Conservation (phyloP, 2,329 filamentous ascomycete genomes). For the Epichloe hybrida region DNA sequence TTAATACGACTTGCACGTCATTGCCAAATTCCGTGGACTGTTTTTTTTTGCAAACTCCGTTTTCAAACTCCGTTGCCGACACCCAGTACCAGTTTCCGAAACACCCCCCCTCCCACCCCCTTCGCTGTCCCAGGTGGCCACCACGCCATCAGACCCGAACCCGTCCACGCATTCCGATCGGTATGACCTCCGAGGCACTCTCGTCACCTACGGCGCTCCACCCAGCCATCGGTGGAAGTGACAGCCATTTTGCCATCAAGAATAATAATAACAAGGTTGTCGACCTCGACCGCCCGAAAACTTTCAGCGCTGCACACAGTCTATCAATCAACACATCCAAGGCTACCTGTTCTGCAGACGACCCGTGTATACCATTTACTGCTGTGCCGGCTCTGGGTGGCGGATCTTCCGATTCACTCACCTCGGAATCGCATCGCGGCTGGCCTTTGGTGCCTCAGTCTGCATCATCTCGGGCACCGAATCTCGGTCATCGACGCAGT, state of each 20-base stretch:
- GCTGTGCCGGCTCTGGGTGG: constrained; percentile 16
- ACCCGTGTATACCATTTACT: constrained; percentile 10
- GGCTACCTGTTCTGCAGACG: constrained; percentile 9
- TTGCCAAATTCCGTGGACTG: background rate
- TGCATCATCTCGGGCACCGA: background rate
- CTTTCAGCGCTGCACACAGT: constrained; percentile 7
- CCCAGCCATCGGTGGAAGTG: constrained; percentile 29
- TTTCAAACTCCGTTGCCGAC: background rate
- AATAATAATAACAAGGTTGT: constrained; percentile 7
- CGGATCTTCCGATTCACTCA: constrained; percentile 5
- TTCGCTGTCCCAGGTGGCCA: background rate
- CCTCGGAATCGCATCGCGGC: background rate
- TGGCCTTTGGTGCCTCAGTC: constrained; percentile 2
- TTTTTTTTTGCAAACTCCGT: background rate
- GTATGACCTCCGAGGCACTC: constrained; percentile 22
- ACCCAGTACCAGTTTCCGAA: constrained; percentile 1
- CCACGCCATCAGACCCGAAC: background rate
- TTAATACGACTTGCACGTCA: background rate
- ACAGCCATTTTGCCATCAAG: constrained; percentile 6
- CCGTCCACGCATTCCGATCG: constrained; percentile 1
- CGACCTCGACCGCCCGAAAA: constrained; percentile 9
- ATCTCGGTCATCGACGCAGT: constrained; percentile 29
- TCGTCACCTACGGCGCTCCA: constrained; percentile 36
- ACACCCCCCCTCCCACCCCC: background rate
- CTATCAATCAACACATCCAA: constrained; percentile 12